phyloP scores from a whole-genome alignment of 2,329 filamentous ascomycete species.

The Colletotrichum falcatum region DNA sequence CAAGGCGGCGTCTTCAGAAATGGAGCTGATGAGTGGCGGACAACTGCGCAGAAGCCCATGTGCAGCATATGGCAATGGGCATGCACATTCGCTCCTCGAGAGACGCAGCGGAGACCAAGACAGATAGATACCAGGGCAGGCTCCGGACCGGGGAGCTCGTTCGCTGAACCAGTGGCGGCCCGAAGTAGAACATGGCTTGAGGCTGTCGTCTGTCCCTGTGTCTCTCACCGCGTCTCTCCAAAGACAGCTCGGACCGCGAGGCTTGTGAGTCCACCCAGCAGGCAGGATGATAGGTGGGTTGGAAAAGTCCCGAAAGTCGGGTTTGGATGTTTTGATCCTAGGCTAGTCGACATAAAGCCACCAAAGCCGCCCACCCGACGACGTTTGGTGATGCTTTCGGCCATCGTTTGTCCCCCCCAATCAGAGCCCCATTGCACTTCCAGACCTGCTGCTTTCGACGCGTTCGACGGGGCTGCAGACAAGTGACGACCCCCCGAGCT shows the following conservation, averaged over 20 bases:
- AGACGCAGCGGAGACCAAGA: slow-evolving; percentile 1
- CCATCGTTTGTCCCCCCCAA: slow-evolving; percentile 18
- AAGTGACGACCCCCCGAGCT: slow-evolving; percentile 16
- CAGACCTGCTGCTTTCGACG: slow-evolving; percentile 28
- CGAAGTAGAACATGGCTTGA: slow-evolving; percentile 40
- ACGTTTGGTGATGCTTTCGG: slow-evolving; percentile 35
- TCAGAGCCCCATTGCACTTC: background rate
- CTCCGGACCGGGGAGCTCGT: slow-evolving; percentile 21
- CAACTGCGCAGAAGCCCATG: background rate
- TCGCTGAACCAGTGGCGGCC: slow-evolving; percentile 29
- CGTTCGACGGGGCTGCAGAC: slow-evolving; percentile 15
- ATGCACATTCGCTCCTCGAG: slow-evolving; percentile 7
- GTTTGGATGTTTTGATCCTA: slow-evolving; percentile 22
- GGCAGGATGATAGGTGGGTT: slow-evolving; percentile 3
- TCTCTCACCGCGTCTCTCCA: slow-evolving; percentile 24
- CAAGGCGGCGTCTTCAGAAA: slow-evolving; percentile 14
- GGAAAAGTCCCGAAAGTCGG: slow-evolving; percentile 22
- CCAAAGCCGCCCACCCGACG: slow-evolving; percentile 25
- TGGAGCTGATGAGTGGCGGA: background rate
- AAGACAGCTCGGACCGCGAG: slow-evolving; percentile 25
- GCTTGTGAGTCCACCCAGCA: slow-evolving; percentile 15
- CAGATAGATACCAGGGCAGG: slow-evolving; percentile 1
- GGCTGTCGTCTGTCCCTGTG: slow-evolving; percentile 31
- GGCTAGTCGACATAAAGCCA: slow-evolving; percentile 37
- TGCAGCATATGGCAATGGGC: slow-evolving; percentile 13